Evolutionary conservation across 1,284 basidiomycete species (phyloP).

Genomic region (Rhodotorula mucilaginosa): DNA sequence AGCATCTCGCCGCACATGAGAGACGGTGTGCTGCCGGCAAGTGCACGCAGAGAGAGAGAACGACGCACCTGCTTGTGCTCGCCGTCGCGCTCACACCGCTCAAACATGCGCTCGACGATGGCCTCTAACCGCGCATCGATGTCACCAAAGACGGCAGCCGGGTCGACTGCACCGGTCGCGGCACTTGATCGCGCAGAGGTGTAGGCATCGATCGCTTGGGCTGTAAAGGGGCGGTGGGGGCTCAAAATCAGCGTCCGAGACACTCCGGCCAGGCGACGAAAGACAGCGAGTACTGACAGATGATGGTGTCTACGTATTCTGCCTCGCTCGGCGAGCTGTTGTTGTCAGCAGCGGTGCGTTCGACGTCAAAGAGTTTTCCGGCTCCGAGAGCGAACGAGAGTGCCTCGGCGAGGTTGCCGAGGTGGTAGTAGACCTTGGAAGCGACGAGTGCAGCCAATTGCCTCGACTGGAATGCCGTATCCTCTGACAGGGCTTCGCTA

Average conservation of each 20-base stretch:
- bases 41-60: no score
- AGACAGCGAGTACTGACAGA: conserved; percentile 60
- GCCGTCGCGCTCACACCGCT: conserved; percentile 74
- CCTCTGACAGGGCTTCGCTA: conserved; percentile 85
- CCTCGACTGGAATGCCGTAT: conserved; percentile 66
- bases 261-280: neutral
- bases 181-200: conserved; percentile 58
- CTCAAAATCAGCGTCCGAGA: neutral
- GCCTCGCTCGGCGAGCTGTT: conserved; percentile 57
- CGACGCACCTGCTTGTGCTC: conserved; percentile 78
- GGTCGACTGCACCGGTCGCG: conserved; percentile 57
- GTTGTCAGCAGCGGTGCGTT: conserved; percentile 52
- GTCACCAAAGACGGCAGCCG: conserved; percentile 39
- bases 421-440: conserved; percentile 93
- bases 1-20: neutral
- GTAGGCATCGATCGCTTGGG: conserved; percentile 90
- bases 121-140: conserved; percentile 58
- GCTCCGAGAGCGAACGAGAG: conserved; percentile 87
- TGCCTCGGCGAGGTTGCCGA: conserved; percentile 89
- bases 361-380: conserved; percentile 76
- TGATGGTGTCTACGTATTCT: conserved; percentile 89
- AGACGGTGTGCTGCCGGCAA: no score
- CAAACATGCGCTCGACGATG: conserved; percentile 84
- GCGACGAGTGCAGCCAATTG: conserved; percentile 81
- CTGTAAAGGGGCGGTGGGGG: conserved; percentile 51